These are phyloP conservation scores for Betula pendula DNA, from an alignment of 306 rosid genomes.

Conservation along the genomic window DNA sequence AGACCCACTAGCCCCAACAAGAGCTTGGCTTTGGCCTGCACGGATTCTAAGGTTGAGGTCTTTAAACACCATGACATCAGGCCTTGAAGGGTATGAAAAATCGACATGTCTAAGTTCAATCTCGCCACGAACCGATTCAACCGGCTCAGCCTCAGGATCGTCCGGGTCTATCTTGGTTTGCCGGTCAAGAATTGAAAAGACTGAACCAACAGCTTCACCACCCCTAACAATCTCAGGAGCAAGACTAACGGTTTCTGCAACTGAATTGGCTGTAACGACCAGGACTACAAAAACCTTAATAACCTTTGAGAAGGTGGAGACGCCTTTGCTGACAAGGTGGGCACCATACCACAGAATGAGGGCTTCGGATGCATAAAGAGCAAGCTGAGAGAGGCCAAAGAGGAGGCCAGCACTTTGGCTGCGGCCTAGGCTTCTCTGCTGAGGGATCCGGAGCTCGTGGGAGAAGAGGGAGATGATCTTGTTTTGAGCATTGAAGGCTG, in stretches of 20 bases:
- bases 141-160: slow-evolving; percentile 75
- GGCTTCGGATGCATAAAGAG: slow-evolving; percentile 90
- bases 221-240: slow-evolving; percentile 98
- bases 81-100: slow-evolving; percentile 88
- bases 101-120: slow-evolving; percentile 94
- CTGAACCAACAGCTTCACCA: slow-evolving; percentile 92
- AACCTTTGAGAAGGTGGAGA: slow-evolving; percentile 86
- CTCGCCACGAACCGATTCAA: slow-evolving; percentile 83
- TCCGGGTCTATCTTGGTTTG: slow-evolving; percentile 82
- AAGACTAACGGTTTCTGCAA: slow-evolving; percentile 98
- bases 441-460: slow-evolving; percentile 77
- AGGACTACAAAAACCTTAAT: slow-evolving; percentile 91
- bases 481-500: slow-evolving; percentile 93
- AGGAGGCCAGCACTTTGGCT: slow-evolving; percentile 79
- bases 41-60: slow-evolving; percentile 81
- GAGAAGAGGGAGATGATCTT: slow-evolving; percentile 75
- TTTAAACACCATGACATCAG: slow-evolving; percentile 86
- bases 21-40: slow-evolving; percentile 92
- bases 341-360: slow-evolving; percentile 91
- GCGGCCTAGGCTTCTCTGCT: slow-evolving; percentile 70
- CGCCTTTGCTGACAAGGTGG: slow-evolving; percentile 80
- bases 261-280: slow-evolving; percentile 92
- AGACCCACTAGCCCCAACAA: slow-evolving; percentile 95
- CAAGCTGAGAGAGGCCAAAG: slow-evolving; percentile 88
- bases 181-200: slow-evolving; percentile 82